Evolutionary conservation across 2,329 filamentous ascomycete genomes (phyloP).

Genomic region (Pseudogymnoascus sp.): DNA sequence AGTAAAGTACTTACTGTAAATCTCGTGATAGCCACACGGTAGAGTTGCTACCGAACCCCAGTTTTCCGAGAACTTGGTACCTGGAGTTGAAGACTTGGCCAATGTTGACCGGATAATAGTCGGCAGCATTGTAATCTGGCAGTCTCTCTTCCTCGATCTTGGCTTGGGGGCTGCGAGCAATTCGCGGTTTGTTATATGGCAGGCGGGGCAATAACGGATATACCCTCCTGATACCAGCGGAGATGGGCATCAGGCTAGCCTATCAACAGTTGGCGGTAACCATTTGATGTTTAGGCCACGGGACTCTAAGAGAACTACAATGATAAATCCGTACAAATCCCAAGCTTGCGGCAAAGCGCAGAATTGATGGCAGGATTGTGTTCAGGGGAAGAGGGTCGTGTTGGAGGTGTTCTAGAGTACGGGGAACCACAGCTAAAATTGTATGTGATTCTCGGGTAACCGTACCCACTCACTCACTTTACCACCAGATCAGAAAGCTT

Average conservation of each 20-base stretch:
- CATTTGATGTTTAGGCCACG: neutral
- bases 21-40: constrained; percentile 17
- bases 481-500: no score
- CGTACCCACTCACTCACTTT: no score
- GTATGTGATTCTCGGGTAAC: no score
- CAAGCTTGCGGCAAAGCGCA: neutral
- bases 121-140: neutral
- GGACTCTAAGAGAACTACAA: neutral
- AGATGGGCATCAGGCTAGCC: neutral
- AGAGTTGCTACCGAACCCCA: constrained; percentile 16
- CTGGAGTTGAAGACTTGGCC: constrained; percentile 15
- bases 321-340: neutral
- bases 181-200: neutral
- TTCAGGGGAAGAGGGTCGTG: neutral
- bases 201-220: neutral
- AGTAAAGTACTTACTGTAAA: neutral
- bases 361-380: neutral
- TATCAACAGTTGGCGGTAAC: neutral
- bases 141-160: neutral
- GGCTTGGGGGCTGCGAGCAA: neutral
- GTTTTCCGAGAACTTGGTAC: constrained; percentile 19
- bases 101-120: constrained; percentile 17
- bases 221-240: neutral
- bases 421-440: no score
- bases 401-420: no score